These are phyloP conservation scores for Cardamine resedifolia DNA, from an alignment of 345 rosid genomes.

Conservation along the genomic window DNA sequence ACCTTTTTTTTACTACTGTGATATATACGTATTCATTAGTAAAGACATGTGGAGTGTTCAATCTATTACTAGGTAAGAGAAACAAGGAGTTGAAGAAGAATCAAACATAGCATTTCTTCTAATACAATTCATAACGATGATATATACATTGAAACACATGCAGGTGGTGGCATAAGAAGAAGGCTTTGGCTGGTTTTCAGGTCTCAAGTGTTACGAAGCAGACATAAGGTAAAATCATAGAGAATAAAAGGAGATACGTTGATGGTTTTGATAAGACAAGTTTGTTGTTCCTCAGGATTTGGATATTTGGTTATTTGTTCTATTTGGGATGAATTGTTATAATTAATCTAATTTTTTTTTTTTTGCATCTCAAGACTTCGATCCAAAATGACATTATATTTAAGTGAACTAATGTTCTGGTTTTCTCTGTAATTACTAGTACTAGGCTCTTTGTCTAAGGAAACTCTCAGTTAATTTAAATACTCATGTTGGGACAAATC, in stretches of 20 bases:
- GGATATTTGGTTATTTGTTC: no score
- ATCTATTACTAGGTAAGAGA: conserved; percentile 69
- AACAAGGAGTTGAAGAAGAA: not conserved
- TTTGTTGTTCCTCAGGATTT: conserved; percentile 54
- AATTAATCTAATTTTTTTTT: no score
- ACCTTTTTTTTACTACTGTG: no score
- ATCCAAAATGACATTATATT: no score
- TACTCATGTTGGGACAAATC: not conserved
- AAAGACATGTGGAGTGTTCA: conserved; percentile 64
- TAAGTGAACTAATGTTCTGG: no score
- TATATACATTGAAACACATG: conserved; percentile 36
- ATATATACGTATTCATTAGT: no score
- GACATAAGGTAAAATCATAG: conserved; percentile 46
- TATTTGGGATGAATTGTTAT: no score
- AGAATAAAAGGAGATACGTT: not conserved
- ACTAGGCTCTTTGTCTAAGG: not conserved
- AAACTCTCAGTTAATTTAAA: not conserved
- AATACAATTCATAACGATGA: not conserved
- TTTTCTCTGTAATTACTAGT: no score
- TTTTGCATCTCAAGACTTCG: no score
- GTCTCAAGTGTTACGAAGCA: conserved; percentile 47
- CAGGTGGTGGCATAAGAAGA: no score
- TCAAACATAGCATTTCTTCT: conserved; percentile 7
- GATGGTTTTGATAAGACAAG: not conserved
- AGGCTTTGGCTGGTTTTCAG: conserved; percentile 45